These are phyloP conservation scores for Chenopodium suecicum DNA, from an alignment of 148 eudicot species.

Conservation along the genomic window DNA sequence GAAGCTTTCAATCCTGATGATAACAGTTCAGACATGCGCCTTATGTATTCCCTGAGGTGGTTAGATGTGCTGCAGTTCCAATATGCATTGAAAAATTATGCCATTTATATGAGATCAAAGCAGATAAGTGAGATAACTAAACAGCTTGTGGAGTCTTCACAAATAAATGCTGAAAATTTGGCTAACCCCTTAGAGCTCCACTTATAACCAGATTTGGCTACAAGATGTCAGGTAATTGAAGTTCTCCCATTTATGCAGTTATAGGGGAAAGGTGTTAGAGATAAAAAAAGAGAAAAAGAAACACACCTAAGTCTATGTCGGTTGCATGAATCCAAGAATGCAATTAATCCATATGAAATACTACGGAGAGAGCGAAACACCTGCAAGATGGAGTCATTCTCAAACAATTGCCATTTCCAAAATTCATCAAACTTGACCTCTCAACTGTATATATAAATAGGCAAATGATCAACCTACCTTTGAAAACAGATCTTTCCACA, in stretches of 20 bases:
- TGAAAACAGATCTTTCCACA: constrained; percentile 87
- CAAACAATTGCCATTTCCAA: neutral
- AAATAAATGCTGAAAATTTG: neutral
- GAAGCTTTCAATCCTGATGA: constrained; percentile 21
- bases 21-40: constrained; percentile 34
- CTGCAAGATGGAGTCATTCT: constrained; percentile 35
- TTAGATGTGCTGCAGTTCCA: constrained; percentile 58
- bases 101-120: constrained; percentile 11
- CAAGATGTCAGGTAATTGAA: neutral
- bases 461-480: constrained; percentile 45
- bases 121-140: neutral
- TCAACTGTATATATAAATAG: neutral
- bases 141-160: neutral
- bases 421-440: neutral
- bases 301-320: constrained; percentile 86
- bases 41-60: constrained; percentile 41
- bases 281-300: neutral
- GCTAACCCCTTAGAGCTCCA: too few relatives aligned
- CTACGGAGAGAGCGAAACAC: constrained; percentile 79
- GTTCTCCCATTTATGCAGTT: neutral
- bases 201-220: neutral
- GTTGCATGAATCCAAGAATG: constrained; percentile 80
- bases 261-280: neutral
- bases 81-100: neutral
- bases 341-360: constrained; percentile 73